Evolutionary conservation across 1,139 yeast species (phyloP).

Genomic region (Protomyces lactucae-debilis): DNA sequence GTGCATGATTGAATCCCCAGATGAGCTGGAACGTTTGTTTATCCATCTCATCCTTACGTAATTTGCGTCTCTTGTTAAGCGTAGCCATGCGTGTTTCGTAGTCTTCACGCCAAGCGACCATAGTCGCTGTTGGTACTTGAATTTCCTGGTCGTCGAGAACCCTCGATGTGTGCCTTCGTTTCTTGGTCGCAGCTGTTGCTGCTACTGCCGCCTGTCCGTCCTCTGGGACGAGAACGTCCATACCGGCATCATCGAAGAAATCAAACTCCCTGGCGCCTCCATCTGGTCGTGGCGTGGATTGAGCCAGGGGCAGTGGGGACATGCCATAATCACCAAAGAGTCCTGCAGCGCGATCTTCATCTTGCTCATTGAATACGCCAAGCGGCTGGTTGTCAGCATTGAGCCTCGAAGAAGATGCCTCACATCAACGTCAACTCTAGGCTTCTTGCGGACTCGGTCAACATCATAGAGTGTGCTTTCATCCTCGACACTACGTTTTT

Average conservation of each 20-base stretch:
- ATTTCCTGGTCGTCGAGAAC: not conserved
- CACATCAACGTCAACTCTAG: not conserved
- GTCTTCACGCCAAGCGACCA: not conserved
- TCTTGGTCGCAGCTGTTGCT: not conserved
- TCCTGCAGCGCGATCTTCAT: not conserved
- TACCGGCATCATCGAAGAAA: not conserved
- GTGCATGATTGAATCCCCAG: not conserved
- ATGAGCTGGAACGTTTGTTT: not conserved
- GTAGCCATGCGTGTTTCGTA: not conserved
- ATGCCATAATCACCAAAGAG: not conserved
- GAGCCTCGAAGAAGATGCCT: not conserved
- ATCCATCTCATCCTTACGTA: not conserved
- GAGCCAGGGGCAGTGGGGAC: not conserved
- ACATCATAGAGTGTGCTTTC: not conserved
- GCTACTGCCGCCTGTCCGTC: not conserved
- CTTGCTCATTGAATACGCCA: not conserved
- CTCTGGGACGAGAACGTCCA: not conserved
- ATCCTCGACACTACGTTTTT: not conserved
- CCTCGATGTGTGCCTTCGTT: not conserved
- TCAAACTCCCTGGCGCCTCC: not conserved
- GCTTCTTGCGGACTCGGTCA: not conserved
- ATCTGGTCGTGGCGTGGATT: not conserved
- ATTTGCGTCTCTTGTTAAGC: not conserved
- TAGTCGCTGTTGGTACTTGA: not conserved
- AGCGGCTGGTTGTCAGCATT: not conserved